These are phyloP conservation scores for Gnomoniopsis sp. DNA, from an alignment of 2,329 filamentous ascomycete species.

Conservation along the genomic window DNA sequence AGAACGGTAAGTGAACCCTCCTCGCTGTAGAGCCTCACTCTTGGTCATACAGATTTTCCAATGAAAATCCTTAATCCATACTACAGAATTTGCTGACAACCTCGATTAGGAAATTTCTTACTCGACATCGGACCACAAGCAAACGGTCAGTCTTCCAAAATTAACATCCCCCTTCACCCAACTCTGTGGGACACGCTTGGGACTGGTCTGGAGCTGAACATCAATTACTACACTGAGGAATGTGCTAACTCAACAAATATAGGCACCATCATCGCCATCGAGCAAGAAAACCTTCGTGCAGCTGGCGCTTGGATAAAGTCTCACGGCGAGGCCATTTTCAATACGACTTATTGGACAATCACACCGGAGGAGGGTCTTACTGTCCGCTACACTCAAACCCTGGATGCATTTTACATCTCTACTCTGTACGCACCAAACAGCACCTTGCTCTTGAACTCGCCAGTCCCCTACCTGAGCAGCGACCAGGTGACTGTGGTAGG, in stretches of 20 bases:
- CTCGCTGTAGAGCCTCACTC: too few species aligned
- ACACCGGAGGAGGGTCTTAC: slow-evolving; percentile 37
- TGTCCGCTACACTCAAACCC: slow-evolving; percentile 49
- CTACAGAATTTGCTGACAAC: too few species aligned
- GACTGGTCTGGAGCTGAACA: too few species aligned
- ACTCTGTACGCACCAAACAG: slow-evolving; percentile 40
- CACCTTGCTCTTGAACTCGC: slow-evolving; percentile 36
- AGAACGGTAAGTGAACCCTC: too few species aligned
- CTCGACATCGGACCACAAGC: slow-evolving; percentile 25
- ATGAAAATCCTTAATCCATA: too few species aligned
- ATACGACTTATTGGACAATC: slow-evolving; percentile 53
- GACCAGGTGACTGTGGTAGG: slow-evolving; percentile 44
- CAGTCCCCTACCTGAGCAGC: slow-evolving; percentile 43
- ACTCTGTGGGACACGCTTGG: too few species aligned
- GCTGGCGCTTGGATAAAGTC: slow-evolving; percentile 52
- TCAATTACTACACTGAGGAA: too few species aligned
- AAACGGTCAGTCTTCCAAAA: slow-evolving; percentile 16
- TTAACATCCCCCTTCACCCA: too few species aligned
- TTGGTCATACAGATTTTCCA: too few species aligned
- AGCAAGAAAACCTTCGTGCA: slow-evolving; percentile 40
- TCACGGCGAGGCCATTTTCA: slow-evolving; percentile 54
- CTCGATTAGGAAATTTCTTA: slow-evolving; percentile 29
- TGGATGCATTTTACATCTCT: slow-evolving; percentile 50
- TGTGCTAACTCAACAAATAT: not conserved
- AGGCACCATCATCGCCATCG: slow-evolving; percentile 14